These are phyloP conservation scores for Cryptococcus amylolentus DNA, from an alignment of 1,284 basidiomycete species.

Conservation along the genomic window DNA sequence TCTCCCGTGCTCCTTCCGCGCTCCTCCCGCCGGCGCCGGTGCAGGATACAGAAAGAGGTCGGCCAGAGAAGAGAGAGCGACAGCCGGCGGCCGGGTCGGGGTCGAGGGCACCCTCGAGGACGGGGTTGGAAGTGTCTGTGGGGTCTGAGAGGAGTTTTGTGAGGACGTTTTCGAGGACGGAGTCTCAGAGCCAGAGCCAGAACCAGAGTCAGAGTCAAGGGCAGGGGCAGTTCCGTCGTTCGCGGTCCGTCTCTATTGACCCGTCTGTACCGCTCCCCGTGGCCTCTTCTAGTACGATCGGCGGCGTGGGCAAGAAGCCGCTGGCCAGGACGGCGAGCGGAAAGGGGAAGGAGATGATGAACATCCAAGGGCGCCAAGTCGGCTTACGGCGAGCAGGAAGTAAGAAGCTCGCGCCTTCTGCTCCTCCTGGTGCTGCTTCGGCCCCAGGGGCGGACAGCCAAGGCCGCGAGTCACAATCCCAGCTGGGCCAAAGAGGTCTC, in stretches of 20 bases:
- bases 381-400: constrained; percentile 25
- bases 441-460: constrained; percentile 13
- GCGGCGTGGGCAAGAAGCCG: constrained; percentile 11
- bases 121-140: constrained; percentile 1
- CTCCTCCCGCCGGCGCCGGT: not conserved
- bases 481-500: constrained; percentile 30
- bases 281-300: not conserved
- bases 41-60: not conserved
- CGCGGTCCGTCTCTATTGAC: constrained; percentile 25
- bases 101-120: constrained; percentile 10
- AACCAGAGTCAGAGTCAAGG: constrained; percentile 1
- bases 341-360: constrained; percentile 26
- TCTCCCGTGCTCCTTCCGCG: not conserved
- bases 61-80: not conserved
- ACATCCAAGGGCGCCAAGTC: constrained; percentile 32
- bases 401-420: not conserved
- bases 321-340: constrained; percentile 34
- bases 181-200: not conserved
- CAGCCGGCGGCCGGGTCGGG: not conserved
- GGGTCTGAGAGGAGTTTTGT: not conserved
- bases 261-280: not conserved
- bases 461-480: constrained; percentile 12
- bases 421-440: not conserved
- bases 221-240: constrained; percentile 10
- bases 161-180: not conserved